Base-by-base conservation (phyloP, 1,139 yeast species). In the Zhuliangozyma blackwelliae region DNA sequence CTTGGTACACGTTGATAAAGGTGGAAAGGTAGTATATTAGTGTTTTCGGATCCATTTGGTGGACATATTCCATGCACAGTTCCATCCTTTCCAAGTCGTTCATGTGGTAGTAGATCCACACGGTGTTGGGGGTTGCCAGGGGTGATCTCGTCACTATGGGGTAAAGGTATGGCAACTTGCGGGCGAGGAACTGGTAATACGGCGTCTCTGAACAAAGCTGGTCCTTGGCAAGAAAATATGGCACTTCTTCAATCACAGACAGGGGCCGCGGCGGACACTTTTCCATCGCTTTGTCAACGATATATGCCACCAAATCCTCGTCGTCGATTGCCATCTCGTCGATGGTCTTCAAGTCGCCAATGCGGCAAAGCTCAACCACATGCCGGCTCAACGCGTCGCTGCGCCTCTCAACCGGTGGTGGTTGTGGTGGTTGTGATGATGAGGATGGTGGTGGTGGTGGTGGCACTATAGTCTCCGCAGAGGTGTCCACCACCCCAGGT, bases 61-160 rank as follows among this genome's bases (percentile, higher is more conserved):
- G 9, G 25, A 44, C 29, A 38, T 58, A 57, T 8, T 41, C 47
- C 5, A 55, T 38, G 11, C 59, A 43, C 19, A 41, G 39, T 34
- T 56, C 58, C 11, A 62, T 34, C 10, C 51, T 45, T 25, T 47
- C 46, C 13, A 57, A 12, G 34, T 63, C 63, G 38, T 61, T 59
- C 48, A 48, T 51, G 44, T 65, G 70, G 44, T 59, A 65, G 39
- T 63, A 54, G 21, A 63, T 40, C 64, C 68, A 61, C 7, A 61
- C 54, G 25, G 31, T 25, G 9, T 25, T 25, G 7, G 33, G 31
- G 5, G 29, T 11, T 19, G 25, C 10, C 21, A 25, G 4, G 10
- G 23, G 11, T 10, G 23, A 13, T 13, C 16, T 28, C 13, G 27
- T 29, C 5, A 32, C 25, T 9, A 38, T 9, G 12, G 30, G 32